Percentiles rank a stretch among this genome's conserved stretches.
phyloP scores from a whole-genome alignment of 148 eudicot species.

The Chenopodium suecicum region DNA sequence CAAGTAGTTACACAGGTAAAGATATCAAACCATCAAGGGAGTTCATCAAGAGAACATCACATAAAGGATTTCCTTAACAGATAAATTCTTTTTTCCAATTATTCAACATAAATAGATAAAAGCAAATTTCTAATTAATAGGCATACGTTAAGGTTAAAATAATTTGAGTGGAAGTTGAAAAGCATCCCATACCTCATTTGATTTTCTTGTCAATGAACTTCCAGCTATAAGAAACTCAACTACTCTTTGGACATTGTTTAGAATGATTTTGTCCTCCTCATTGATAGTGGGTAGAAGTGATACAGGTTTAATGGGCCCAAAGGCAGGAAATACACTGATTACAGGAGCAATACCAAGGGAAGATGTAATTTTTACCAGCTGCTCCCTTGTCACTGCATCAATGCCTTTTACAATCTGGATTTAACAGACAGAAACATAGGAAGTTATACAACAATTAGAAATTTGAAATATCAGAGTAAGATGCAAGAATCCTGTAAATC shows the following conservation, averaged over 20 bases:
- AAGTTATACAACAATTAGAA: background rate
- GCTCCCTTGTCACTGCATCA: constrained; percentile 93
- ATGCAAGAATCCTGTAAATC: background rate
- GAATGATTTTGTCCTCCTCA: constrained; percentile 80
- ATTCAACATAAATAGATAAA: no score
- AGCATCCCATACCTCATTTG: constrained; percentile 54
- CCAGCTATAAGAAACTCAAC: constrained; percentile 79
- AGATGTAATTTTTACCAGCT: constrained; percentile 64
- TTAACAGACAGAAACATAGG: constrained; percentile 18
- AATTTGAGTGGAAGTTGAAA: background rate
- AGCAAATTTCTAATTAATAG: background rate
- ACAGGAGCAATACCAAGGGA: constrained; percentile 62
- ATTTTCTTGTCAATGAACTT: constrained; percentile 46
- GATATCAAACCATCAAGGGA: no score
- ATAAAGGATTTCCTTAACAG: no score
- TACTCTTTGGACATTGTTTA: constrained; percentile 84
- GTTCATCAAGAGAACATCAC: no score
- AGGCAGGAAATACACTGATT: constrained; percentile 66
- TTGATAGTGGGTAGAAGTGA: constrained; percentile 71
- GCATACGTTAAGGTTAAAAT: background rate
- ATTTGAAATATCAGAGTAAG: background rate
- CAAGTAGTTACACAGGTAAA: no score
- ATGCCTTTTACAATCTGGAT: constrained; percentile 92
- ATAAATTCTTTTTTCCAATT: no score
- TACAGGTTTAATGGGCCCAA: constrained; percentile 67